These are phyloP conservation scores for Euryodendron excelsum DNA, from an alignment of 148 eudicot genomes.

Conservation along the genomic window DNA sequence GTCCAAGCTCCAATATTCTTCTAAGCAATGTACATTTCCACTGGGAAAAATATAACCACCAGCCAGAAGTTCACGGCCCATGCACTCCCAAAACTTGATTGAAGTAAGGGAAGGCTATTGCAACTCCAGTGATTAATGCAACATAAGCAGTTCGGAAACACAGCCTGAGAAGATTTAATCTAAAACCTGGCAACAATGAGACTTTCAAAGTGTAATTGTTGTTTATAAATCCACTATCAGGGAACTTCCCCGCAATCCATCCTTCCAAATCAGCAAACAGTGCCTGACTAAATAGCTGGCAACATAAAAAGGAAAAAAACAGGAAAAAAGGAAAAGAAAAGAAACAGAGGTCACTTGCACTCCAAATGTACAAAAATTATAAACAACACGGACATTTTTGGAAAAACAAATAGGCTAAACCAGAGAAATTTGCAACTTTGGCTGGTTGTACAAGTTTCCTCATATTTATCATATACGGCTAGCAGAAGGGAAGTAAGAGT, in stretches of 20 bases:
- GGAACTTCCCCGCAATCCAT: constrained; percentile 33
- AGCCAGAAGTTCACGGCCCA: constrained; percentile 70
- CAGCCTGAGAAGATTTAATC: constrained; percentile 37
- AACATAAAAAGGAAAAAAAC: constrained; percentile 17
- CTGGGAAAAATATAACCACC: constrained; percentile 56
- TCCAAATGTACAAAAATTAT: not conserved
- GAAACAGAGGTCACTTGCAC: not conserved
- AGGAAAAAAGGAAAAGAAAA: not conserved
- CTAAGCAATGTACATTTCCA: constrained; percentile 56
- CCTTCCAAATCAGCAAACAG: constrained; percentile 48
- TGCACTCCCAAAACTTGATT: constrained; percentile 55
- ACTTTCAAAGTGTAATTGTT: constrained; percentile 24
- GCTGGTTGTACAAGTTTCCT: too few relatives aligned
- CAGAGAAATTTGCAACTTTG: too few relatives aligned
- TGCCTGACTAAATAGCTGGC: constrained; percentile 49
- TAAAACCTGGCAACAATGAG: constrained; percentile 37
- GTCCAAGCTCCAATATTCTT: constrained; percentile 48
- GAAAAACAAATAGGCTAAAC: not conserved
- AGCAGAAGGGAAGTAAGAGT: too few relatives aligned
- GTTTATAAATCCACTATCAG: constrained; percentile 35
- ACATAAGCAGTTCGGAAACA: constrained; percentile 61
- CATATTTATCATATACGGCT: too few relatives aligned
- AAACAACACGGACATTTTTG: not conserved
- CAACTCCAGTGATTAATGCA: constrained; percentile 42
- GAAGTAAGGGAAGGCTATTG: constrained; percentile 62